These are phyloP conservation scores for Dimargaris xerosporica DNA, from an alignment of 192 early-diverging fungal genomes.

Conservation along the genomic window DNA sequence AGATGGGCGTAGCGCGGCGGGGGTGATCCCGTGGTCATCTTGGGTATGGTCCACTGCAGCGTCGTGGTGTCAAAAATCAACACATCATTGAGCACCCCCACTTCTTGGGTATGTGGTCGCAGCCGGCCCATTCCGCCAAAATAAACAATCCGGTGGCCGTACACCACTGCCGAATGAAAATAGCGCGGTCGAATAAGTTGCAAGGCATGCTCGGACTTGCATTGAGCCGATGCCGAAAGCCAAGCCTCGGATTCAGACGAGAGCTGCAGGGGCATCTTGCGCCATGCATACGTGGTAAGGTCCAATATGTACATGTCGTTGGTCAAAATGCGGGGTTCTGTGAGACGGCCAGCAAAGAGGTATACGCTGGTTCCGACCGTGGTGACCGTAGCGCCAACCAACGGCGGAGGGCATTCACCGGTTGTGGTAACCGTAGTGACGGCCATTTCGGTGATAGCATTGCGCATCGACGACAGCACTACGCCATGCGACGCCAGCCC, in stretches of 20 bases:
- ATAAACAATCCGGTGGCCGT: slow-evolving; percentile 42
- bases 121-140: slow-evolving; percentile 74
- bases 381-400: slow-evolving; percentile 50
- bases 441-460: slow-evolving; percentile 9
- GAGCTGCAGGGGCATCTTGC: slow-evolving; percentile 25
- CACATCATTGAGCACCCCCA: slow-evolving; percentile 53
- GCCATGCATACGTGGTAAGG: slow-evolving; percentile 44
- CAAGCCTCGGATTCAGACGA: not conserved
- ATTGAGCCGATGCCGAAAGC: not conserved
- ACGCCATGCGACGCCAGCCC: too few species aligned
- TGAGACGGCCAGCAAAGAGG: slow-evolving; percentile 54
- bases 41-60: slow-evolving; percentile 36
- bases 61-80: slow-evolving; percentile 39
- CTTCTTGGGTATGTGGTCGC: slow-evolving; percentile 30
- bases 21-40: slow-evolving; percentile 32
- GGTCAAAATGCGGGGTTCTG: slow-evolving; percentile 50
- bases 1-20: slow-evolving; percentile 63
- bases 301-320: slow-evolving; percentile 53
- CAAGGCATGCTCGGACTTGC: slow-evolving; percentile 13
- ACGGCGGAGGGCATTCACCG: slow-evolving; percentile 54
- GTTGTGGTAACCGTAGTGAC: slow-evolving; percentile 14
- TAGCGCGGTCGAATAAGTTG: slow-evolving; percentile 36
- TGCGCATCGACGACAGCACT: not conserved
- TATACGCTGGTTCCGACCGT: slow-evolving; percentile 40
- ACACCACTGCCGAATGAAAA: slow-evolving; percentile 60